These are phyloP conservation scores for Fusarium sp. DNA, from an alignment of 2,329 filamentous ascomycete genomes.

Conservation along the genomic window DNA sequence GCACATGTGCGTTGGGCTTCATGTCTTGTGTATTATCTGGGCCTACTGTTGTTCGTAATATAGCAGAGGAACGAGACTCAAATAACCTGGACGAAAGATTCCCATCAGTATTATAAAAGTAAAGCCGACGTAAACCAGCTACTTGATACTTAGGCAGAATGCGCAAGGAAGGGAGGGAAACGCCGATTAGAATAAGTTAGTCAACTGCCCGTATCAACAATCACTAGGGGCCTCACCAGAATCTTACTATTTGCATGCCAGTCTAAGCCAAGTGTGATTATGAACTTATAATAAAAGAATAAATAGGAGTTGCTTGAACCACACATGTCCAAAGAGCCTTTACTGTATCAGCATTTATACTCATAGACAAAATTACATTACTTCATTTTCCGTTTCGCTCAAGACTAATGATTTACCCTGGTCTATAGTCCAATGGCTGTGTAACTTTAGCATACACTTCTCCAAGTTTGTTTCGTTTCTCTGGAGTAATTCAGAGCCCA, in stretches of 20 bases:
- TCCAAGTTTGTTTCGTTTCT: background rate
- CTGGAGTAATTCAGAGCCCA: background rate
- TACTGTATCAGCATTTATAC: background rate
- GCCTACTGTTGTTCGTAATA: background rate
- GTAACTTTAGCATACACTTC: background rate
- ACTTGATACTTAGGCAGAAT: background rate
- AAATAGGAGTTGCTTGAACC: background rate
- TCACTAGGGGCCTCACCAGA: background rate
- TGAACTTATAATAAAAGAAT: background rate
- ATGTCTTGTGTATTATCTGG: background rate
- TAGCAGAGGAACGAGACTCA: background rate
- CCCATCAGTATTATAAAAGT: background rate
- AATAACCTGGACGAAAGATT: background rate
- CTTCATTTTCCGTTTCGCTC: background rate
- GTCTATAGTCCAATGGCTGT: background rate
- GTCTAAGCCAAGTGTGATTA: background rate
- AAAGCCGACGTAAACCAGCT: background rate
- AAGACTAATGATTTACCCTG: background rate
- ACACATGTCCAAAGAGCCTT: background rate
- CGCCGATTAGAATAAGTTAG: background rate
- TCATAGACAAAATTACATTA: background rate
- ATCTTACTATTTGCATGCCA: background rate
- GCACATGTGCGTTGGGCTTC: conserved; percentile 8
- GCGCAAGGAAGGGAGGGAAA: background rate
- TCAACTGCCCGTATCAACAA: background rate